Conservation (phyloP, 148 eudicot species). For the Rhododendron mucronatum region DNA sequence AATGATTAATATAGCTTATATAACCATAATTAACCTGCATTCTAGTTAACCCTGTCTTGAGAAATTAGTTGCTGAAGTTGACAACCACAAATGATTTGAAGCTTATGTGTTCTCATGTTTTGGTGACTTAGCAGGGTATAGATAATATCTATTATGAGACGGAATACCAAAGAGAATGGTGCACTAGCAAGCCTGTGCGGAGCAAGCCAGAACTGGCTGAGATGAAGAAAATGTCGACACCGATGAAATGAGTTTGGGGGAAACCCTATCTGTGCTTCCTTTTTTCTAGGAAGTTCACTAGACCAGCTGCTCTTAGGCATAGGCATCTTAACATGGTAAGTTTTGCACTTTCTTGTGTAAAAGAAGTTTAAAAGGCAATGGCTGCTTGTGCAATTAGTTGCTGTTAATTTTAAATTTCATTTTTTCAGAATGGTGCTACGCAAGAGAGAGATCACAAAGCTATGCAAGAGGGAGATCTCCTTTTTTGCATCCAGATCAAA, state of each 20-base stretch:
- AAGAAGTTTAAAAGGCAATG: neutral
- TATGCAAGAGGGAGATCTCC: no score
- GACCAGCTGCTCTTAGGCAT: constrained; percentile 82
- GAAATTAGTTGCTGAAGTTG: neutral
- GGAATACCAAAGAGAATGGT: no score
- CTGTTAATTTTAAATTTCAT: neutral
- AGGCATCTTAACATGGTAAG: constrained; percentile 68
- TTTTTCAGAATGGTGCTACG: neutral
- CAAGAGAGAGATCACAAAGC: no score
- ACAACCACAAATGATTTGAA: no score
- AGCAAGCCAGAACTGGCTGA: no score
- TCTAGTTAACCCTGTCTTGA: neutral
- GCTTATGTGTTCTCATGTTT: no score
- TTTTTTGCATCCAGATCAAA: no score
- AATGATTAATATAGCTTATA: neutral
- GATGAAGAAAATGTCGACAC: no score
- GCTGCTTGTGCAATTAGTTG: neutral
- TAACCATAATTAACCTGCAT: neutral
- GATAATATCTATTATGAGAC: no score
- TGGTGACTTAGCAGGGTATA: no score
- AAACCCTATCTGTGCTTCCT: constrained; percentile 79
- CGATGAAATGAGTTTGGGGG: no score
- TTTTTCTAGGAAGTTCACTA: constrained; percentile 82
- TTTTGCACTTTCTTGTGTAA: neutral
- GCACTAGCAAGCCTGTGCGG: no score